These are phyloP conservation scores for Naegleria gruberi DNA, from an alignment of 208 protist species.

Conservation along the genomic window DNA sequence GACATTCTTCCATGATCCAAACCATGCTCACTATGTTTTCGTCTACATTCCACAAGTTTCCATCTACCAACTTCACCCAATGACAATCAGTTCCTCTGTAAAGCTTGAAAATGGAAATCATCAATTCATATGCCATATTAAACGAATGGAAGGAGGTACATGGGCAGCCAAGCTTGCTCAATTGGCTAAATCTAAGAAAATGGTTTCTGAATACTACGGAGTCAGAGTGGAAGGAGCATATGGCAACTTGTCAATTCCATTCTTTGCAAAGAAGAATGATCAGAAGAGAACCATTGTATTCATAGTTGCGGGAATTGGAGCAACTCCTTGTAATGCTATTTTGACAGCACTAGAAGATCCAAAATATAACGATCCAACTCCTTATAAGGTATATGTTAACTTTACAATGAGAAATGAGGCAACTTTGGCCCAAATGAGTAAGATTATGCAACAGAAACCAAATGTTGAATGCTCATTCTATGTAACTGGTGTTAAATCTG, in stretches of 20 bases:
- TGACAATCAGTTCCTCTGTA: not conserved
- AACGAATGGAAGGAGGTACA: not conserved
- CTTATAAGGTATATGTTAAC: too few relatives aligned
- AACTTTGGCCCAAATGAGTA: too few relatives aligned
- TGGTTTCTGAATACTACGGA: not conserved
- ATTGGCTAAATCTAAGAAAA: not conserved
- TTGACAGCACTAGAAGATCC: too few relatives aligned
- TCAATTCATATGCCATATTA: not conserved
- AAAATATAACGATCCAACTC: too few relatives aligned
- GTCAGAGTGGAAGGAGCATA: not conserved
- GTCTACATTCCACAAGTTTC: not conserved
- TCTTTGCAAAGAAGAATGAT: too few relatives aligned
- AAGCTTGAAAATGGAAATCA: not conserved
- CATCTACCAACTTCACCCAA: not conserved
- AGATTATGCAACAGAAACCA: too few relatives aligned
- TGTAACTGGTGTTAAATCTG: too few relatives aligned
- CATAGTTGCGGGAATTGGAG: not conserved
- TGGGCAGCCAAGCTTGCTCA: not conserved
- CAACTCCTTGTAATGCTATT: not conserved
- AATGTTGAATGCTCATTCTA: too few relatives aligned
- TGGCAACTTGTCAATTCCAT: not conserved
- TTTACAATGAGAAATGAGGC: too few relatives aligned
- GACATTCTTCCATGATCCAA: not conserved
- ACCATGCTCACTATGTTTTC: not conserved
- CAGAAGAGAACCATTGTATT: not conserved